Evolutionary conservation across 495 filamentous ascomycete species (phyloP), one percentile per base, ranked within the genome.

Genomic region (Haplographium delicatum): DNA sequence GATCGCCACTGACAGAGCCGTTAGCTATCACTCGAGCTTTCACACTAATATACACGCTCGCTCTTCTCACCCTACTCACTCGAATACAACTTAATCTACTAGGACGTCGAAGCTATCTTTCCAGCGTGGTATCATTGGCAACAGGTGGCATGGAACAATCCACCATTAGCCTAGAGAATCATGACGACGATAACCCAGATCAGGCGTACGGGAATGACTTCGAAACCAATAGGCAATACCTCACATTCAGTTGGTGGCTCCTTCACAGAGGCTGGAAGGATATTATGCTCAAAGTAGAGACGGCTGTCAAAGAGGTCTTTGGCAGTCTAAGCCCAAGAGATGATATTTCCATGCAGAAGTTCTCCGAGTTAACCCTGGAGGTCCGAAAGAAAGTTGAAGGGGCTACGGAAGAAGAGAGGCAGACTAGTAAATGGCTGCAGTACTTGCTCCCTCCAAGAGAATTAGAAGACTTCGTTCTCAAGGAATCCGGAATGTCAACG

Each of bases 161-260:
- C 13, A 82, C 78, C 0, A 98, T 97, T 63, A 86, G 71, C 53
- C 74, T 96, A 9, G 89, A 96, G 68, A 90, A 96, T 65, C 79
- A 88, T 59, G 89, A 94, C 58, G 88, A 94, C 62, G 88, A 86
- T 54, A 80, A 85, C 54, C 70, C 79, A 9, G 85, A 86, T 30
- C 83, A 87, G 54, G 81, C 84, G 5, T 86, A 94, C 63, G 88
- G 89, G 4, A 86, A 84, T 59, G 93, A 97, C 65, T 93, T 93
- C 56, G 89, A 95, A 58, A 93, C 90, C 30, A 97, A 98, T 67
- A 75, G 89, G 51, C 84, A 85, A 56, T 99, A 96, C 63, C 77
- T 99, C 28, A 89, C 89, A 44, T 95, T 97, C 66, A 91, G 86
- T 62, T 99, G 94, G 94, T 97, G 93, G 93, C 71, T 99, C 19